Conservation (phyloP, 2,329 filamentous ascomycete species). For the Cercospora berteroae region DNA sequence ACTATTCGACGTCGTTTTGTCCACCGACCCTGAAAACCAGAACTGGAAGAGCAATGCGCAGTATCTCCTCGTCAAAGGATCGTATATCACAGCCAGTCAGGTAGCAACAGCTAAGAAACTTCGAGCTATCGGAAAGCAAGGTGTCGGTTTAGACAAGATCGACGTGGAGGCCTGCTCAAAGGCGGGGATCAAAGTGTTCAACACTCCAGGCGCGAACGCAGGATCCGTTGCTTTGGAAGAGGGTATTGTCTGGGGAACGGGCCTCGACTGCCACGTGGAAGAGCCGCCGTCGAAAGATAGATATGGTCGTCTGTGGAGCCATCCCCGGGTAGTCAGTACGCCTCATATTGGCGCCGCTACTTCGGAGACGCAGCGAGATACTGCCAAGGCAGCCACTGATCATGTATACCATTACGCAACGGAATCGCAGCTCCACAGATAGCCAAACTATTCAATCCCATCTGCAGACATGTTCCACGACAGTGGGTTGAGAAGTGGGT, state of each 20-base stretch:
- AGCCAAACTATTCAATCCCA: neutral
- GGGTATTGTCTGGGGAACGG: constrained; percentile 34
- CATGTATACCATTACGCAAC: neutral
- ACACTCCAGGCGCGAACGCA: constrained; percentile 49
- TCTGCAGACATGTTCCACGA: constrained; percentile 4
- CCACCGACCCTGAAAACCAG: constrained; percentile 36
- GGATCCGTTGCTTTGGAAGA: constrained; percentile 34
- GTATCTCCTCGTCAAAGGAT: constrained; percentile 43
- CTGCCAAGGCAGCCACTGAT: constrained; percentile 40
- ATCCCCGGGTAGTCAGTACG: constrained; percentile 39
- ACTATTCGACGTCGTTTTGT: constrained; percentile 43
- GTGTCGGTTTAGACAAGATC: constrained; percentile 50
- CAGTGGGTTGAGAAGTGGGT: constrained; percentile 7
- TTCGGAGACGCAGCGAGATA: constrained; percentile 38
- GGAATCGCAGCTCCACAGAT: neutral
- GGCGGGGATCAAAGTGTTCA: constrained; percentile 46
- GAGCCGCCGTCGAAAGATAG: constrained; percentile 33
- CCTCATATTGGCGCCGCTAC: constrained; percentile 51
- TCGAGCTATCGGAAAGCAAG: constrained; percentile 49
- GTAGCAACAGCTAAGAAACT: constrained; percentile 35
- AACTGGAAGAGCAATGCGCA: constrained; percentile 46
- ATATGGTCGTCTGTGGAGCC: constrained; percentile 31
- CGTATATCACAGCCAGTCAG: constrained; percentile 30
- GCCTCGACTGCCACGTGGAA: constrained; percentile 32
- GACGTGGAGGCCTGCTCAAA: constrained; percentile 43